phyloP scores from a whole-genome alignment of 2,329 filamentous ascomycete genomes.

The Pseudocercospora vitis region DNA sequence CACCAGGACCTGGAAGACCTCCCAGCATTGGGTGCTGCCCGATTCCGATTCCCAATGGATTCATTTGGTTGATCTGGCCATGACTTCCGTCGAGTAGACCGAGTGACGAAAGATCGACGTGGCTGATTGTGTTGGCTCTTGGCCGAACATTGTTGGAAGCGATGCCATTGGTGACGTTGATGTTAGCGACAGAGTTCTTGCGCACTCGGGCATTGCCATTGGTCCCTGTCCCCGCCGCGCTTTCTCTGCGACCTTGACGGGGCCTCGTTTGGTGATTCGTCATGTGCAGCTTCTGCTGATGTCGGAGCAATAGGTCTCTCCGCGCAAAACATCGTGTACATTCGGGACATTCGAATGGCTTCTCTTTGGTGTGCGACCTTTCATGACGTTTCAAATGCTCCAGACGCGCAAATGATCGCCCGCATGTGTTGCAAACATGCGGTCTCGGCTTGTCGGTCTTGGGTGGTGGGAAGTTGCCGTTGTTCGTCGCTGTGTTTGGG shows the following conservation, averaged over 20 bases:
- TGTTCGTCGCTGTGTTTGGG: slow-evolving; percentile 27
- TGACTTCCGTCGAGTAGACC: slow-evolving; percentile 45
- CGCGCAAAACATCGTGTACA: slow-evolving; percentile 93
- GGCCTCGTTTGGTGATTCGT: slow-evolving; percentile 84
- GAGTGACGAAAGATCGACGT: slow-evolving; percentile 76
- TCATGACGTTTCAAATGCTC: slow-evolving; percentile 98
- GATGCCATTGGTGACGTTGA: slow-evolving; percentile 49
- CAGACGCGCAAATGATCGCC: slow-evolving; percentile 86
- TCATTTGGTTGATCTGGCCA: slow-evolving; percentile 31
- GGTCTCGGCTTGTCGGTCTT: slow-evolving; percentile 98
- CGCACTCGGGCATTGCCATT: slow-evolving; percentile 72
- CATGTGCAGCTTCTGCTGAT: slow-evolving; percentile 98
- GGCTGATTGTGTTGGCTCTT: slow-evolving; percentile 92
- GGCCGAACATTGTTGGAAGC: slow-evolving; percentile 68
- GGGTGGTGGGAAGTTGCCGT: slow-evolving; percentile 67
- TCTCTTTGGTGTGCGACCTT: slow-evolving; percentile 97
- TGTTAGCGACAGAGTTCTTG: slow-evolving; percentile 83
- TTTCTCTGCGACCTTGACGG: slow-evolving; percentile 80
- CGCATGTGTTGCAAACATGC: slow-evolving; percentile 88
- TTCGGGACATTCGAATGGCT: slow-evolving; percentile 95
- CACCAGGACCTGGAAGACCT: slow-evolving; percentile 58
- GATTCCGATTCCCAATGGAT: slow-evolving; percentile 28
- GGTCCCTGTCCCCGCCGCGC: slow-evolving; percentile 69
- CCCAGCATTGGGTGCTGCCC: slow-evolving; percentile 52
- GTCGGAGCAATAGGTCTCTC: slow-evolving; percentile 83